phyloP scores from a whole-genome alignment of 2,329 filamentous ascomycete genomes.

The Neonectria sp. region DNA sequence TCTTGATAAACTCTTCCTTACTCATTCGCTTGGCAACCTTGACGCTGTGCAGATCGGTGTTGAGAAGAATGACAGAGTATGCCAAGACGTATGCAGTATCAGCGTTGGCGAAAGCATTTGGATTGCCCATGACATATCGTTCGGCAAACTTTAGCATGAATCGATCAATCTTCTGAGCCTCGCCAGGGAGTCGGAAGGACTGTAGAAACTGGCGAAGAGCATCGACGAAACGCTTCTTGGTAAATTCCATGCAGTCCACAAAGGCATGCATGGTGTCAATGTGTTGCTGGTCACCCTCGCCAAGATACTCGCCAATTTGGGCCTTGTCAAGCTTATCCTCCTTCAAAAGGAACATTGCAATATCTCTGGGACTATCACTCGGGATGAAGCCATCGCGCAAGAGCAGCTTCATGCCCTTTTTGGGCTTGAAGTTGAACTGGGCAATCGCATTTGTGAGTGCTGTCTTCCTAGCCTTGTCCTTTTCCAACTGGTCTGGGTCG shows the following conservation, averaged over 20 bases:
- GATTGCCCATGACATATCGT: conserved; percentile 93
- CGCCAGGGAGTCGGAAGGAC: conserved; percentile 93
- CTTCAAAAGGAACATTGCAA: conserved; percentile 84
- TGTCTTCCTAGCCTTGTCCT: conserved; percentile 93
- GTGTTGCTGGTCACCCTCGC: conserved; percentile 93
- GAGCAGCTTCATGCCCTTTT: conserved; percentile 89
- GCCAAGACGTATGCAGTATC: conserved; percentile 97
- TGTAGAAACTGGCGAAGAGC: conserved; percentile 93
- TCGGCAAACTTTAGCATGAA: conserved; percentile 99
- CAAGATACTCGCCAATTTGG: conserved; percentile 93
- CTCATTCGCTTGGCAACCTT: conserved; percentile 92
- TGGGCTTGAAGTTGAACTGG: conserved; percentile 98
- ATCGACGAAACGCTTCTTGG: conserved; percentile 92
- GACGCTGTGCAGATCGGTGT: conserved; percentile 93
- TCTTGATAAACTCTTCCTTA: conserved; percentile 98
- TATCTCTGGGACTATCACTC: conserved; percentile 83
- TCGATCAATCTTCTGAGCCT: conserved; percentile 98
- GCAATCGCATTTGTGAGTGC: conserved; percentile 90
- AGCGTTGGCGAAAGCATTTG: conserved; percentile 97
- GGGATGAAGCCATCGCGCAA: conserved; percentile 89
- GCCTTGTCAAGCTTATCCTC: conserved; percentile 93
- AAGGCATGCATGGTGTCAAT: conserved; percentile 99
- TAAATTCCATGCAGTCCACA: conserved; percentile 95
- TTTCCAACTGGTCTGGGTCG: conserved; percentile 94
- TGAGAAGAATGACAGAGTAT: conserved; percentile 97